These are phyloP conservation scores for Seiridium cupressi DNA, from an alignment of 2,329 filamentous ascomycete species.

Conservation along the genomic window DNA sequence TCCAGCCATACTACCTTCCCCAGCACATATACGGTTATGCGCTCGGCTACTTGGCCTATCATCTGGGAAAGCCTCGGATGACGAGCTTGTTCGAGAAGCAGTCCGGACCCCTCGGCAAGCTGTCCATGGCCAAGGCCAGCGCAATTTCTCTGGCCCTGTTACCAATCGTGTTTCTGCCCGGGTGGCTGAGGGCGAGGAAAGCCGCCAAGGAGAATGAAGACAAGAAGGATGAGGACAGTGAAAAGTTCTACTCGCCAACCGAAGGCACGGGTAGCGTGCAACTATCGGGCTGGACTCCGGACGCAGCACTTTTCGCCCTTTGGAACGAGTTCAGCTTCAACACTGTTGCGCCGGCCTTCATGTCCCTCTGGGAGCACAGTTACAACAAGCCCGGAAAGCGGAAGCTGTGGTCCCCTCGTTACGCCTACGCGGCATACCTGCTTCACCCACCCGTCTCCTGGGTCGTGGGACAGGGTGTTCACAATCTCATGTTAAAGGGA, in stretches of 20 bases:
- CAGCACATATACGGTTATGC: conserved; percentile 6
- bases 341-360: background rate
- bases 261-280: background rate
- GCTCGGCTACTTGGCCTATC: conserved; percentile 5
- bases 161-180: background rate
- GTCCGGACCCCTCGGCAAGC: background rate
- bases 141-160: background rate
- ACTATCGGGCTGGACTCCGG: conserved; percentile 3
- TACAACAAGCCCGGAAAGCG: conserved; percentile 1
- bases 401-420: conserved; percentile 6
- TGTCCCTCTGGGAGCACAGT: background rate
- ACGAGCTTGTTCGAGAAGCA: background rate
- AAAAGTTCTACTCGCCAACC: background rate
- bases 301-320: conserved; percentile 1
- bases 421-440: conserved; percentile 6
- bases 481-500: conserved; percentile 1
- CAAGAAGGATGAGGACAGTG: background rate
- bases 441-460: conserved; percentile 7
- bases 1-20: background rate
- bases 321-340: conserved; percentile 7
- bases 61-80: conserved; percentile 4
- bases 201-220: background rate
- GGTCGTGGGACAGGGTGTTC: background rate
- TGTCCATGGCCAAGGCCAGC: conserved; percentile 1
- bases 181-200: background rate